These are phyloP conservation scores for Patellifolia procumbens DNA, from an alignment of 179 eudicot genomes.

Conservation along the genomic window DNA sequence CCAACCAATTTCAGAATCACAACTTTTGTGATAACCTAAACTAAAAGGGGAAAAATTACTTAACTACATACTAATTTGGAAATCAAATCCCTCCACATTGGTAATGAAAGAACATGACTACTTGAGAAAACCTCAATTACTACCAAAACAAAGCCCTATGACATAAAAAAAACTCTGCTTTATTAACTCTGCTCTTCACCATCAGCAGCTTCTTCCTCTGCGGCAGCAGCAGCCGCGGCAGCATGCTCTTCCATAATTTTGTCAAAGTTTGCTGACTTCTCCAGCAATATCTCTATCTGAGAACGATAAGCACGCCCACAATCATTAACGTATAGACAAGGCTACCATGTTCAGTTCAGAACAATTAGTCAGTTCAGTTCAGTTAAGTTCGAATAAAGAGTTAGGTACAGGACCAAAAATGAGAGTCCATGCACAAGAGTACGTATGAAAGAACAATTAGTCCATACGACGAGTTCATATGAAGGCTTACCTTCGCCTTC, in stretches of 20 bases:
- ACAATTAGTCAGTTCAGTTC: neutral
- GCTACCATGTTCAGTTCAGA: neutral
- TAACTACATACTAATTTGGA: constrained; percentile 4
- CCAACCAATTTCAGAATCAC: neutral
- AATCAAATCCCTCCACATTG: neutral
- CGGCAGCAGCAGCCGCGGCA: constrained; percentile 55
- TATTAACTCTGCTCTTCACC: constrained; percentile 41
- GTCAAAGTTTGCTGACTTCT: constrained; percentile 58
- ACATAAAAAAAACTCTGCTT: constrained; percentile 22
- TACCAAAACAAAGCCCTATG: constrained; percentile 21
- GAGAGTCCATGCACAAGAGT: neutral
- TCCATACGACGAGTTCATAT: neutral
- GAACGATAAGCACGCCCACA: constrained; percentile 3
- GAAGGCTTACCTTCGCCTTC: constrained; percentile 63
- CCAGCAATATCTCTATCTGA: constrained; percentile 59
- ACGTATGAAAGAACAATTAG: constrained; percentile 4
- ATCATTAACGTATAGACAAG: too few species aligned
- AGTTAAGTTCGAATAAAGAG: neutral
- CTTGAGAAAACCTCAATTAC: neutral
- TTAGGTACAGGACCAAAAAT: neutral
- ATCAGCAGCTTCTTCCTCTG: constrained; percentile 39
- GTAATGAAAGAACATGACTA: constrained; percentile 7
- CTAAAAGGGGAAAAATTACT: neutral
- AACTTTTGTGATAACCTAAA: neutral
- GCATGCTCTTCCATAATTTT: too few species aligned